Percentiles rank a stretch among this genome's conserved stretches.
Conservation (phyloP, 1,139 yeast species). For the Kurtzmaniella quercitrusa region DNA sequence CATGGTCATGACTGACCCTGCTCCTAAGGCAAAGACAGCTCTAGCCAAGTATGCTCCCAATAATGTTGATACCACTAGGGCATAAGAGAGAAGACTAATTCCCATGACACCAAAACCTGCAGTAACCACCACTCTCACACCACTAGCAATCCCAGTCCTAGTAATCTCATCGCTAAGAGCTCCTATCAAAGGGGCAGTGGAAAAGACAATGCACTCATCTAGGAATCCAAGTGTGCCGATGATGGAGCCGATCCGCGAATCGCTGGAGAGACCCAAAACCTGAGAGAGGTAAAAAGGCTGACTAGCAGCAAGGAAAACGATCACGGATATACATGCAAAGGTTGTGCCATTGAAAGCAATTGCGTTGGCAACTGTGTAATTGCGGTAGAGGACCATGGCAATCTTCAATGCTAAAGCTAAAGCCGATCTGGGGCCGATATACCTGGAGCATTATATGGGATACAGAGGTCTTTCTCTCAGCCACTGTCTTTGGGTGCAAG, state of each 20-base stretch:
- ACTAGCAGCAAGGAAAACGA: slow-evolving; percentile 64
- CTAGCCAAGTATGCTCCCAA: slow-evolving; percentile 51
- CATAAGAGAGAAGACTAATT: slow-evolving; percentile 46
- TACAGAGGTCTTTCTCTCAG: no score
- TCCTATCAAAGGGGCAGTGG: slow-evolving; percentile 61
- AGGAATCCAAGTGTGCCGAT: slow-evolving; percentile 60
- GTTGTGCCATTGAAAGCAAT: slow-evolving; percentile 27
- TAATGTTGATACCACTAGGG: slow-evolving; percentile 22
- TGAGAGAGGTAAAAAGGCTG: slow-evolving; percentile 65
- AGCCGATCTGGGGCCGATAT: not conserved
- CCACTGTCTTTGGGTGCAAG: no score
- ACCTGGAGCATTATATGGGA: no score
- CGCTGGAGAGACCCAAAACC: slow-evolving; percentile 37
- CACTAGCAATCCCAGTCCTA: slow-evolving; percentile 21
- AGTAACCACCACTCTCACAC: slow-evolving; percentile 51
- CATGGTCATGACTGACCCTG: slow-evolving; percentile 48
- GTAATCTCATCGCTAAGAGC: slow-evolving; percentile 54
- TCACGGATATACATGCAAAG: slow-evolving; percentile 53
- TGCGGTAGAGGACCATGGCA: slow-evolving; percentile 6
- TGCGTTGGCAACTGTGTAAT: slow-evolving; percentile 17
- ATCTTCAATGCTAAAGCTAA: not conserved
- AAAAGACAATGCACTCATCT: slow-evolving; percentile 56
- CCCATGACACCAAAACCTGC: slow-evolving; percentile 47
- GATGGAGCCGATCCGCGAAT: slow-evolving; percentile 45
- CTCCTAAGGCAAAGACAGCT: slow-evolving; percentile 56